These are phyloP conservation scores for Ichthyophthirius multifiliis DNA, from an alignment of 169 alveolate species.

Conservation along the genomic window DNA sequence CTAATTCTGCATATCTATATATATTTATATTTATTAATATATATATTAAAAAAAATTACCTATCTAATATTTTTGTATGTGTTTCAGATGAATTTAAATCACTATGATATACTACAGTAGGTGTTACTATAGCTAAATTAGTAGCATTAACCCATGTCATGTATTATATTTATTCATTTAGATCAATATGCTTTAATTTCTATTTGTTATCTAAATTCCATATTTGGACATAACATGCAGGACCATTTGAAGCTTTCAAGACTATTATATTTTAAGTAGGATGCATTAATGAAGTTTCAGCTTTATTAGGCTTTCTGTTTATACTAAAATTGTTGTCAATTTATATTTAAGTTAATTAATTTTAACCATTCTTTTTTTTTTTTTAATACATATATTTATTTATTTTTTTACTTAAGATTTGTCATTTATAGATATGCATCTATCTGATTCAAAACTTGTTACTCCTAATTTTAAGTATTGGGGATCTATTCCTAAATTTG, in stretches of 20 bases:
- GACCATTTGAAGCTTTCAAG: slow-evolving; percentile 81
- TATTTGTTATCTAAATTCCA: slow-evolving; percentile 92
- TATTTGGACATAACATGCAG: slow-evolving; percentile 80
- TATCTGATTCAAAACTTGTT: too few relatives aligned
- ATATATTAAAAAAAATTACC: slow-evolving; percentile 61
- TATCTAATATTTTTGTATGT: slow-evolving; percentile 86
- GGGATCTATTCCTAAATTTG: too few relatives aligned
- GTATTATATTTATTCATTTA: slow-evolving; percentile 89
- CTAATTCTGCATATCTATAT: slow-evolving; percentile 84
- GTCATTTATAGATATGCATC: too few relatives aligned
- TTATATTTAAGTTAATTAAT: background rate
- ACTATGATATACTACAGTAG: slow-evolving; percentile 89
- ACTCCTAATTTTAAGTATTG: too few relatives aligned
- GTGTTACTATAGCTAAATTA: slow-evolving; percentile 92
- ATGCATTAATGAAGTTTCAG: slow-evolving; percentile 96
- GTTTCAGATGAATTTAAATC: slow-evolving; percentile 79
- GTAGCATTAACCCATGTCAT: slow-evolving; percentile 94
- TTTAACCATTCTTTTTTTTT: background rate
- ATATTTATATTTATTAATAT: too few relatives aligned
- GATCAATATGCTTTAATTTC: slow-evolving; percentile 90
- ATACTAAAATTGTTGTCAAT: background rate
- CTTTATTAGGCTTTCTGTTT: slow-evolving; percentile 93
- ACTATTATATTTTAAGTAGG: slow-evolving; percentile 93
- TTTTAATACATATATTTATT: too few relatives aligned
- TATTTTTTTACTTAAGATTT: too few relatives aligned